Conservation (phyloP, 129 eudicot genomes). For the Artemisia tridentata region DNA sequence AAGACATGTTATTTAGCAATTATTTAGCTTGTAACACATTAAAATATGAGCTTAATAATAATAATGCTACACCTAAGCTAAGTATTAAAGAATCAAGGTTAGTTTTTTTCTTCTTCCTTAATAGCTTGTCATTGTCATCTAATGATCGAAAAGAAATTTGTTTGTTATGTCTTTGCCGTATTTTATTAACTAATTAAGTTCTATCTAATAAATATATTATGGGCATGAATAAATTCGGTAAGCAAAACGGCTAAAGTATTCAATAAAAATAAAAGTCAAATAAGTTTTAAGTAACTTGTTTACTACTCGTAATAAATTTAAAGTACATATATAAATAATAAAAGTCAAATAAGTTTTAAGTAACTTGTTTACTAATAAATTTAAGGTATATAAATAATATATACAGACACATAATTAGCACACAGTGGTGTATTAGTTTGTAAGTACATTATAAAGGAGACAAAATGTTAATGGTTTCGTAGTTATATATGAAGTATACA, state of each 20-base stretch:
- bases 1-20: background rate
- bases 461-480: no score
- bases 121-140: constrained; percentile 20
- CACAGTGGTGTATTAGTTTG: no score
- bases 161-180: background rate
- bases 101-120: background rate
- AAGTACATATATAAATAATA: background rate
- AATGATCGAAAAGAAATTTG: background rate
- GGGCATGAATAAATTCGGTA: background rate
- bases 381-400: no score
- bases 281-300: no score
- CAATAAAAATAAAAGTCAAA: background rate
- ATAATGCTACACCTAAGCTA: constrained; percentile 8
- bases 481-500: no score
- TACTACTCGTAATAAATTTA: no score
- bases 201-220: background rate
- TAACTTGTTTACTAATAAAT: no score
- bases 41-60: constrained; percentile 10
- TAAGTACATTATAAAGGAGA: no score
- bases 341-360: no score
- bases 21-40: no score
- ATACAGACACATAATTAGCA: no score
- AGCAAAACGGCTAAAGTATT: background rate
- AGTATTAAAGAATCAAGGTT: background rate
- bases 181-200: background rate